These are phyloP conservation scores for Pseudocercospora fuligena DNA, from an alignment of 2,329 filamentous ascomycete genomes.

Conservation along the genomic window DNA sequence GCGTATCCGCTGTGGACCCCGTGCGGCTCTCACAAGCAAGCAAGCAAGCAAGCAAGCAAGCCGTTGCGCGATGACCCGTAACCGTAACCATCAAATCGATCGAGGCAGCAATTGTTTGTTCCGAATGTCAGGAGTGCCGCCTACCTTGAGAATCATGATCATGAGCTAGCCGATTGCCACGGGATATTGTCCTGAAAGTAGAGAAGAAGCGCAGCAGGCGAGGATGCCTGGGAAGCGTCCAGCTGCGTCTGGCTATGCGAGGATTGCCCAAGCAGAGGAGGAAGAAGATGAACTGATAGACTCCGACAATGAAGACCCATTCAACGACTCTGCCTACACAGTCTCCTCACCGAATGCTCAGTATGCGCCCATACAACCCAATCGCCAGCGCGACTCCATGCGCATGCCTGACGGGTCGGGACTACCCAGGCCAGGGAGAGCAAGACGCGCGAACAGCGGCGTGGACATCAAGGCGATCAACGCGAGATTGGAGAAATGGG, in stretches of 20 bases:
- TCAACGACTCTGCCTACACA: slow-evolving; percentile 32
- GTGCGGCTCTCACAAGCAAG: background rate
- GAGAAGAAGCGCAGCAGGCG: background rate
- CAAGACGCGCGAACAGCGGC: slow-evolving; percentile 76
- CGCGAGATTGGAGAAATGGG: slow-evolving; percentile 91
- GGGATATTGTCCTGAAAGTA: background rate
- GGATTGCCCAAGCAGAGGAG: slow-evolving; percentile 58
- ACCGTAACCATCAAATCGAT: background rate
- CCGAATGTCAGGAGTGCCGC: background rate
- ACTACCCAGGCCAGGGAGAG: slow-evolving; percentile 47
- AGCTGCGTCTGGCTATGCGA: slow-evolving; percentile 56
- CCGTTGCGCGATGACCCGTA: slow-evolving; percentile 6
- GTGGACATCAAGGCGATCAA: slow-evolving; percentile 99
- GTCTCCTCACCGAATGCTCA: slow-evolving; percentile 42
- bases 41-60: background rate
- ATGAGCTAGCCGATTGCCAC: background rate
- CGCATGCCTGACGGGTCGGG: slow-evolving; percentile 42
- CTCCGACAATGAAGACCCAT: slow-evolving; percentile 47
- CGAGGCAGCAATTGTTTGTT: background rate
- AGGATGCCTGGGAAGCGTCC: slow-evolving; percentile 44
- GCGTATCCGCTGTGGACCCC: background rate
- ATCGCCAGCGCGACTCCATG: slow-evolving; percentile 49
- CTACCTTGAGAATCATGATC: background rate
- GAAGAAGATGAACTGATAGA: slow-evolving; percentile 43
- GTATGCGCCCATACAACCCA: slow-evolving; percentile 55